A percentile compares a stretch with the other conserved stretches of the same genome.
These are phyloP conservation scores for Dacryopinax primogenitus DNA, from an alignment of 768 basidiomycete genomes.

Conservation along the genomic window DNA sequence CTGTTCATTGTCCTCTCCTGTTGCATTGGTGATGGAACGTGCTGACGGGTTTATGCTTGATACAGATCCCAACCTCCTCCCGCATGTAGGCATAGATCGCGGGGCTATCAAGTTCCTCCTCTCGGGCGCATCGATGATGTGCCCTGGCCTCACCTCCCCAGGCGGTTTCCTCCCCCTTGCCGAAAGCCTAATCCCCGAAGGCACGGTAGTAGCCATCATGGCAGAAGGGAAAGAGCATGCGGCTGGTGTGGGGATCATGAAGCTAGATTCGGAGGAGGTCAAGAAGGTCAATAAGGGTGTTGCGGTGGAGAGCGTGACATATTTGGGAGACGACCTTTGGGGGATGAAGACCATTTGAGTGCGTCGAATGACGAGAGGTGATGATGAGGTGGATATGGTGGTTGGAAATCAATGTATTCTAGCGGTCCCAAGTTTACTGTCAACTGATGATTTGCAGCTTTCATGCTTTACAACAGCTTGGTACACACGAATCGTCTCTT, in stretches of 20 bases:
- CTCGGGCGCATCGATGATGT: conserved; percentile 92
- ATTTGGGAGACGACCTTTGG: conserved; percentile 87
- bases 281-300: conserved; percentile 77
- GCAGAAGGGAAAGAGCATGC: conserved; percentile 96
- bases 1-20: conserved; percentile 4
- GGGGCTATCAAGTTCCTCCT: conserved; percentile 97
- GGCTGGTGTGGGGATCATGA: conserved; percentile 71
- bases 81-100: conserved; percentile 80
- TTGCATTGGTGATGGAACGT: too few relatives aligned
- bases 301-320: conserved; percentile 74
- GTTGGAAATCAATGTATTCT: too few relatives aligned
- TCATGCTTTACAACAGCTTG: too few relatives aligned
- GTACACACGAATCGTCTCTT: too few relatives aligned
- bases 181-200: conserved; percentile 50
- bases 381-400: background rate
- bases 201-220: conserved; percentile 73
- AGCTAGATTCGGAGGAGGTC: conserved; percentile 79
- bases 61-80: conserved; percentile 80
- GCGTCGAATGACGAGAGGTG: background rate
- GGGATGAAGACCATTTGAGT: conserved; percentile 42
- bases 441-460: too few relatives aligned
- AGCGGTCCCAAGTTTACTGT: too few relatives aligned
- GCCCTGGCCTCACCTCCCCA: conserved; percentile 84
- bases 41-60: background rate
- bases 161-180: conserved; percentile 77